Percentiles rank a stretch among this genome's conserved stretches.
Conservation (phyloP, 2,329 filamentous ascomycete genomes). For the Alternaria rosae region DNA sequence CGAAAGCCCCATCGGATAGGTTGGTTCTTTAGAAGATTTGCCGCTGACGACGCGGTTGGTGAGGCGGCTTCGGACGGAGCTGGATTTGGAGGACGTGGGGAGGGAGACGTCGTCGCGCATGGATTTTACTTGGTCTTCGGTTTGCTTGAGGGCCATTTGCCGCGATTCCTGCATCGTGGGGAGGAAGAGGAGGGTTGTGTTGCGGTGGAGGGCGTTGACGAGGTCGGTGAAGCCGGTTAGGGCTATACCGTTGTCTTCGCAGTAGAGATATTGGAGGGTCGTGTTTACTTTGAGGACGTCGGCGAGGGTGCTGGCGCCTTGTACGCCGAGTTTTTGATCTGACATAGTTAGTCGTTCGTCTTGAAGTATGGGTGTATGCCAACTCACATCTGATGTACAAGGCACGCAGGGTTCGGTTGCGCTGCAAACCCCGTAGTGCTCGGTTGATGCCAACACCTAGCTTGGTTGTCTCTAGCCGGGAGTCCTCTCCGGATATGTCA, state of each 20-base stretch:
- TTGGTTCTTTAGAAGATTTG: slow-evolving; percentile 35
- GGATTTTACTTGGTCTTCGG: slow-evolving; percentile 63
- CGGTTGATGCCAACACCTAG: slow-evolving; percentile 73
- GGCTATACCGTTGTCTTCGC: slow-evolving; percentile 75
- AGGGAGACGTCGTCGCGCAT: slow-evolving; percentile 53
- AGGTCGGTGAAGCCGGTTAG: slow-evolving; percentile 74
- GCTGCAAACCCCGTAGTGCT: slow-evolving; percentile 69
- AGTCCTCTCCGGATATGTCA: slow-evolving; percentile 75
- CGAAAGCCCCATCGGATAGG: slow-evolving; percentile 42
- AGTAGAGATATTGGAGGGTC: slow-evolving; percentile 70
- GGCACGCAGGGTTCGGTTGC: slow-evolving; percentile 67
- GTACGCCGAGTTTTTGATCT: slow-evolving; percentile 72
- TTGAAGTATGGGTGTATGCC: fast-evolving
- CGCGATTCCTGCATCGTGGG: slow-evolving; percentile 70
- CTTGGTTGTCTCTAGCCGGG: slow-evolving; percentile 72
- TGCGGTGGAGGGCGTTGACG: slow-evolving; percentile 72
- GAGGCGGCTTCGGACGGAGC: slow-evolving; percentile 46
- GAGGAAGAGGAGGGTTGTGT: slow-evolving; percentile 67
- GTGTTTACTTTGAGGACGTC: slow-evolving; percentile 72
- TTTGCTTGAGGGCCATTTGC: slow-evolving; percentile 66
- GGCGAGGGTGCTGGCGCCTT: slow-evolving; percentile 73
- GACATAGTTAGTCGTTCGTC: slow-evolving; percentile 20
- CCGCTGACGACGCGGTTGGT: slow-evolving; percentile 40
- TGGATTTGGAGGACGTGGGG: slow-evolving; percentile 36
- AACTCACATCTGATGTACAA: slow-evolving; percentile 65